Percentiles rank a stretch among this genome's conserved stretches.
Evolutionary conservation across 352 stramenopile genomes (phyloP).

Genomic region (Pythium pyrilobum): DNA sequence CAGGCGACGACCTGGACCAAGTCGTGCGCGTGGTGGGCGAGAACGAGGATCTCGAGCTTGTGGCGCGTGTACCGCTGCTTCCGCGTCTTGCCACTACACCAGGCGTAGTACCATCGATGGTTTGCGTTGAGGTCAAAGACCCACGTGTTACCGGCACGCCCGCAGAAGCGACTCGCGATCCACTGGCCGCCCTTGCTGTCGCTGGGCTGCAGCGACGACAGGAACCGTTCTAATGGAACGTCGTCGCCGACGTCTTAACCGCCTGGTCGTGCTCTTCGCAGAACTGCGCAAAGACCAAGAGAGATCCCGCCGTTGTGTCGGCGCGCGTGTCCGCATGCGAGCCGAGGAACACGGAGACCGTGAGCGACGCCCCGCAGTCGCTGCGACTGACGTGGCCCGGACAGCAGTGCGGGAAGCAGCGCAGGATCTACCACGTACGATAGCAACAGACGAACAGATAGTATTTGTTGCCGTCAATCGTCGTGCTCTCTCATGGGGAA

Average conservation of each 20-base stretch:
- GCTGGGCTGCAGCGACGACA: slow-evolving; percentile 1
- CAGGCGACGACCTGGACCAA: neutral
- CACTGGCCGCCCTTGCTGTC: slow-evolving; percentile 1
- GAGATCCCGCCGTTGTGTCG: neutral
- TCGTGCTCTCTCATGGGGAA: too few species aligned
- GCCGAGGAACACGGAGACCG: slow-evolving; percentile 18
- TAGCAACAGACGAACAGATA: too few species aligned
- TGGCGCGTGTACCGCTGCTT: neutral
- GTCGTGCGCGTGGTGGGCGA: neutral
- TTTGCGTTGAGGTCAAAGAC: slow-evolving; percentile 3
- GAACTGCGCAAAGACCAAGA: neutral
- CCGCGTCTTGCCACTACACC: slow-evolving; percentile 4
- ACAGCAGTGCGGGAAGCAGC: too few species aligned
- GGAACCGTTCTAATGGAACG: neutral
- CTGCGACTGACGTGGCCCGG: too few species aligned
- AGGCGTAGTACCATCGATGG: slow-evolving; percentile 9
- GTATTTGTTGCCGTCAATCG: too few species aligned
- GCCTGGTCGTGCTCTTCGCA: neutral
- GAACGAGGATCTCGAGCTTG: neutral
- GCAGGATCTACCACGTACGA: too few species aligned
- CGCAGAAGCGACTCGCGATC: neutral
- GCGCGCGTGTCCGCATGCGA: too few species aligned
- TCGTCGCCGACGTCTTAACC: neutral
- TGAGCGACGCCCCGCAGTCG: too few species aligned
- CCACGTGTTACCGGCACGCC: neutral